Evolutionary conservation across 345 rosid genomes (phyloP), one percentile per base, ranked within the genome.

Genomic region (Brassica rapa): DNA sequence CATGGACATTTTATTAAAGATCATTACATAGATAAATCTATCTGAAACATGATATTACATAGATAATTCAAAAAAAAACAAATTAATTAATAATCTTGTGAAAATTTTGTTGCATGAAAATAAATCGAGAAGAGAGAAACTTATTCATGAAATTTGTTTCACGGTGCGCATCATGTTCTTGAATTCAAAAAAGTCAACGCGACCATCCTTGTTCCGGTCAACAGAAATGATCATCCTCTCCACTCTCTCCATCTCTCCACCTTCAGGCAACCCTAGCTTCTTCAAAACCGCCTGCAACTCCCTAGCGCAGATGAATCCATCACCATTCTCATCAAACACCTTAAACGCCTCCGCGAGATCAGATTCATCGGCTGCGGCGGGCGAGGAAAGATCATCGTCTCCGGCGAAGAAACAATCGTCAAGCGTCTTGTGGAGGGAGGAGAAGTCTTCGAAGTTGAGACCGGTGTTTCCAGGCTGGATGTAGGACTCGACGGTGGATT

Each of bases 311-410:
- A 91, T 94, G 83, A 83, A 92, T 0, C 98, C 97, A 57, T 94
- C 98, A 0, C 97, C 97, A 11, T 92, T 91, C 82, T 85, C 97
- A 21, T 94, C 98, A 46, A 92, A 91, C 63, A 94, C 97, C 86
- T 94, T 94, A 80, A 92, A 94, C 27, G 98, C 97, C 85, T 92
- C 98, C 15, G 87, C 66, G 37, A 94, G 81, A 72, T 94, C 98
- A 1, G 90, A 71, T 23, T 94, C 98, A 39, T 89, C 92, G 0
- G 6, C 76, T 0, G 71, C 57, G 2, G 51, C 77, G n/a, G 80
- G 57, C 0, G 56, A 71, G 60, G 16, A 32, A 63, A 8, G 62
- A 12, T 59, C 76, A 1, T 63, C 62, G 1, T 19, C 80, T 0
- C 29, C 82, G 0, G 37, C 76, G 23, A 84, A 83, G 67, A 86